Percentiles rank a stretch among this genome's conserved stretches.
Evolutionary conservation across 495 filamentous ascomycete genomes (phyloP).

Genomic region (Hyaloscypha finlandica): DNA sequence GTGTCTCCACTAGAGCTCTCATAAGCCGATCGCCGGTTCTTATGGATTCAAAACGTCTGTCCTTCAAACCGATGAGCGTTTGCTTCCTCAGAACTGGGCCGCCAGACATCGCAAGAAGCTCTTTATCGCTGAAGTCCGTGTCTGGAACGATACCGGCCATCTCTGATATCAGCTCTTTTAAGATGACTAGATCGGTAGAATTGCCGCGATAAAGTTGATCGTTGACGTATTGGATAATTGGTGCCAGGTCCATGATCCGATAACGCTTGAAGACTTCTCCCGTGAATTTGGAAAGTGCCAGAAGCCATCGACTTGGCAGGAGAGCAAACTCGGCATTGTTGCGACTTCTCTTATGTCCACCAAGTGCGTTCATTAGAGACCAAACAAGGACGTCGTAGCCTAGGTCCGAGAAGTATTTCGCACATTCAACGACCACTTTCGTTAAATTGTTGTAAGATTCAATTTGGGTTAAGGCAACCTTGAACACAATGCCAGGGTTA

Average conservation of each 20-base stretch:
- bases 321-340: slow-evolving; percentile 79
- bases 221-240: slow-evolving; percentile 86
- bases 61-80: slow-evolving; percentile 73
- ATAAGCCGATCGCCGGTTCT: slow-evolving; percentile 74
- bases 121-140: slow-evolving; percentile 80
- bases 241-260: slow-evolving; percentile 78
- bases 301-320: slow-evolving; percentile 85
- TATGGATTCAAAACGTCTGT: slow-evolving; percentile 71
- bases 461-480: slow-evolving; percentile 80
- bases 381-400: slow-evolving; percentile 93
- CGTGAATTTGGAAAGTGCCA: slow-evolving; percentile 80
- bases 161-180: slow-evolving; percentile 82
- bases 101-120: slow-evolving; percentile 83
- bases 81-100: slow-evolving; percentile 77
- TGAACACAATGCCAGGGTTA: slow-evolving; percentile 89
- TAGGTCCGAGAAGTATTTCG: slow-evolving; percentile 87
- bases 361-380: slow-evolving; percentile 77
- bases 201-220: slow-evolving; percentile 78
- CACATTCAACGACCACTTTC: slow-evolving; percentile 89
- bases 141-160: slow-evolving; percentile 93
- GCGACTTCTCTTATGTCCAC: slow-evolving; percentile 72
- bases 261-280: slow-evolving; percentile 84
- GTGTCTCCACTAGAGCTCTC: slow-evolving; percentile 69
- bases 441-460: slow-evolving; percentile 92
- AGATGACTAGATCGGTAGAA: slow-evolving; percentile 81